A percentile compares a stretch with the other conserved stretches of the same genome.
phyloP scores from a whole-genome alignment of 2,329 filamentous ascomycete species.

The Stemphylium lycopersici region DNA sequence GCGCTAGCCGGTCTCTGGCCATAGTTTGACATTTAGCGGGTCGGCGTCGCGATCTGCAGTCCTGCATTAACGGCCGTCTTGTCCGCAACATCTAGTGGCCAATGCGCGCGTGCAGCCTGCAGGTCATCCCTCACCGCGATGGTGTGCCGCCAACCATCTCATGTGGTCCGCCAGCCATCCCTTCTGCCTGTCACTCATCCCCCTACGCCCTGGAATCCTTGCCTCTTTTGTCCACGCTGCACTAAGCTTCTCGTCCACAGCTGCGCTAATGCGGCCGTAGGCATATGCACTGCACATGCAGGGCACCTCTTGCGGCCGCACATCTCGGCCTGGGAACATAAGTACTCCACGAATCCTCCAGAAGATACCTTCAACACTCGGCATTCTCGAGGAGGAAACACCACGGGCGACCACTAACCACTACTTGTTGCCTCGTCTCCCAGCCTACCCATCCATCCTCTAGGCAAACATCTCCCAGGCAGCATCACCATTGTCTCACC shows the following conservation, averaged over 20 bases:
- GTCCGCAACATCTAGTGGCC: conserved; percentile 35
- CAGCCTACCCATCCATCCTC: conserved; percentile 31
- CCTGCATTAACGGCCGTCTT: conserved; percentile 40
- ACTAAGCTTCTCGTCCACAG: conserved; percentile 46
- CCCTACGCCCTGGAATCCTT: conserved; percentile 38
- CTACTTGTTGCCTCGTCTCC: conserved; percentile 24
- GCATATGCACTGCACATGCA: conserved; percentile 31
- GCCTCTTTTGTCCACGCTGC: conserved; percentile 36
- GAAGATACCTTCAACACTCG: conserved; percentile 20
- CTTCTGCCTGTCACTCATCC: conserved; percentile 40
- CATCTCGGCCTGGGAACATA: conserved; percentile 34
- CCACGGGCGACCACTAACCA: conserved; percentile 16
- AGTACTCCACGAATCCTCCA: conserved; percentile 34
- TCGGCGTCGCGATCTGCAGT: conserved; percentile 35
- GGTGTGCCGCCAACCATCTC: conserved; percentile 29
- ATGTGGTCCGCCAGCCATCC: conserved; percentile 36
- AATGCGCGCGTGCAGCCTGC: conserved; percentile 33
- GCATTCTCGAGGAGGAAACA: conserved; percentile 31
- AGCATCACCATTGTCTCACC: conserved; percentile 28
- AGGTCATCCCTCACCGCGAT: conserved; percentile 35
- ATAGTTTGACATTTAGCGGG: conserved; percentile 19
- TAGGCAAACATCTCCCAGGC: conserved; percentile 22
- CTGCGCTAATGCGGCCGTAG: conserved; percentile 39
- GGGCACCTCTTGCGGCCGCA: conserved; percentile 19
- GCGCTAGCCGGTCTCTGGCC: conserved; percentile 20